These are phyloP conservation scores for Plantago major DNA, from an alignment of 257 asterid species.

Conservation along the genomic window DNA sequence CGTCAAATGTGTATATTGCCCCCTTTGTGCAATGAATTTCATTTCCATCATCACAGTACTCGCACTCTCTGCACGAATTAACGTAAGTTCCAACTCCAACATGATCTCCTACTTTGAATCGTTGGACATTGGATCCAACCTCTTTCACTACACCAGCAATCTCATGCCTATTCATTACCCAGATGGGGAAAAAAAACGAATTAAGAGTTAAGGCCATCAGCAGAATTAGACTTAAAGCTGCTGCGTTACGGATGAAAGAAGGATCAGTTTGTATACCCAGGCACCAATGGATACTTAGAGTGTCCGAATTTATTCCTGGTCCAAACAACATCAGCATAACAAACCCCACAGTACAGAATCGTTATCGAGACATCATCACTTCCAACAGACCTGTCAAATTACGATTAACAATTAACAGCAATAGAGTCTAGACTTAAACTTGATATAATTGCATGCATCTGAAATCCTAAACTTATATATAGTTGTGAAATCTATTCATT, in stretches of 20 bases:
- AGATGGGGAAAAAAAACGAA: not conserved
- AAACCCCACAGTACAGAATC: conserved; percentile 72
- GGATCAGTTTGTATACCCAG: conserved; percentile 52
- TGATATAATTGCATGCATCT: too few species aligned
- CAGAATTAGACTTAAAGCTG: not conserved
- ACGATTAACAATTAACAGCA: not conserved
- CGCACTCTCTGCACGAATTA: conserved; percentile 86
- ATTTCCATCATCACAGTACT: conserved; percentile 46
- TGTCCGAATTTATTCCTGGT: conserved; percentile 49
- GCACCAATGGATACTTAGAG: conserved; percentile 83
- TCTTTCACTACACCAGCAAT: conserved; percentile 65
- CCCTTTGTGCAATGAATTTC: conserved; percentile 78
- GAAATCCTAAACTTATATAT: too few species aligned
- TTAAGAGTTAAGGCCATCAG: not conserved
- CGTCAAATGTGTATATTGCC: conserved; percentile 51
- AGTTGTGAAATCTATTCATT: too few species aligned
- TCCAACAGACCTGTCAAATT: conserved; percentile 52
- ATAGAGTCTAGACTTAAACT: not conserved
- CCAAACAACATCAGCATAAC: conserved; percentile 87
- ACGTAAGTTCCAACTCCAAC: conserved; percentile 94
- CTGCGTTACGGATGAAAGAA: not conserved
- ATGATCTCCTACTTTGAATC: conserved; percentile 67
- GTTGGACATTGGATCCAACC: conserved; percentile 55
- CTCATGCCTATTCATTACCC: conserved; percentile 59
- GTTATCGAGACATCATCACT: conserved; percentile 60